These are phyloP conservation scores for Ballota nigra DNA, from an alignment of 257 asterid genomes.

Conservation along the genomic window DNA sequence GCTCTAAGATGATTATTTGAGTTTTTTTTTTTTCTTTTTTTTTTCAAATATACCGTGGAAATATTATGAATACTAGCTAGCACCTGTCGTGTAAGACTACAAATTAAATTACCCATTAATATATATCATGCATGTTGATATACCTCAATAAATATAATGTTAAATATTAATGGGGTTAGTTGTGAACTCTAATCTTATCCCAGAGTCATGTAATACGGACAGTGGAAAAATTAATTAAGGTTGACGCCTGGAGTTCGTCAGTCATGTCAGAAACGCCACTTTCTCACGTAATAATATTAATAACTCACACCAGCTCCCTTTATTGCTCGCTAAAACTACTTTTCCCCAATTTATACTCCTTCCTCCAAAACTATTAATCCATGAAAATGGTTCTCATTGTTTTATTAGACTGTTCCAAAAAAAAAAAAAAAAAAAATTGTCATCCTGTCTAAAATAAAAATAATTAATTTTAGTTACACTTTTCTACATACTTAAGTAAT, in stretches of 20 bases:
- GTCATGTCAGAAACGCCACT: slow-evolving; percentile 16
- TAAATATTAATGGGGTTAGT: neutral
- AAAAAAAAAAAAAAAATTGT: no score
- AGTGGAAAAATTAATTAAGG: slow-evolving; percentile 3
- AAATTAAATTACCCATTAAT: neutral
- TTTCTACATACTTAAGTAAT: no score
- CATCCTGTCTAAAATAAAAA: no score
- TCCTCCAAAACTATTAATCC: no score
- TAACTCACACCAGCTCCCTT: slow-evolving; percentile 16
- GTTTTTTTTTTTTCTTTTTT: no score
- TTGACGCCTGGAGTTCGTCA: slow-evolving; percentile 10
- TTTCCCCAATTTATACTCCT: neutral
- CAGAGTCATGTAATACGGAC: neutral
- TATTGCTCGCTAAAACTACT: neutral
- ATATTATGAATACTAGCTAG: no score
- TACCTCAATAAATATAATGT: neutral
- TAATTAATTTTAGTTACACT: no score
- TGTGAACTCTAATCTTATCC: neutral
- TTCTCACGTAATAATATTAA: slow-evolving; percentile 8
- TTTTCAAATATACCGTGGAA: no score
- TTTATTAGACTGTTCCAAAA: no score
- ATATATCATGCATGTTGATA: neutral
- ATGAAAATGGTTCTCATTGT: no score
- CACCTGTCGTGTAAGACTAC: neutral
- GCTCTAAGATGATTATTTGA: no score